Conservation (phyloP, 208 protist genomes). For the Crithidia bombi region DNA sequence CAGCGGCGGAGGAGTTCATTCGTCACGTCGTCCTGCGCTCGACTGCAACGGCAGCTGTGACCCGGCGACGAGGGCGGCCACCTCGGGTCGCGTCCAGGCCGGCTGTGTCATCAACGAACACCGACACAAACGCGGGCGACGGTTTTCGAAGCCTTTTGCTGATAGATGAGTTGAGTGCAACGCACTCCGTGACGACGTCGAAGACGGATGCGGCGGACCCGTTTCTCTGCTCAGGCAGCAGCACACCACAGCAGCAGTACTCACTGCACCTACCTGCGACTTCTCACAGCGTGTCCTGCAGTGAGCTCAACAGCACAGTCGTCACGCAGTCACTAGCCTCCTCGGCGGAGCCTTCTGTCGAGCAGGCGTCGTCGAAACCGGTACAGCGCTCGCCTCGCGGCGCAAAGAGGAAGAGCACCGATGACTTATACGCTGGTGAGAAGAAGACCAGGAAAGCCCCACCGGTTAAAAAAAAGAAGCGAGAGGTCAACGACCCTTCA, state of each 20-base stretch:
- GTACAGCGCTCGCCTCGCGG: background rate
- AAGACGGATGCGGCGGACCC: background rate
- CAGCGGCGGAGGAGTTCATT: conserved; percentile 36
- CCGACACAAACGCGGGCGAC: background rate
- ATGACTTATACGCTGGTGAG: background rate
- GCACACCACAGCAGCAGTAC: background rate
- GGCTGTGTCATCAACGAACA: background rate
- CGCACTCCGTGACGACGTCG: background rate
- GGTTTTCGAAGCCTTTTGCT: background rate
- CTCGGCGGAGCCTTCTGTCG: background rate
- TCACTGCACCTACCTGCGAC: background rate
- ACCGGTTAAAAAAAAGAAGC: background rate
- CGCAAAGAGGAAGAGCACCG: background rate
- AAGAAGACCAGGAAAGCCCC: background rate
- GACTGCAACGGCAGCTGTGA: conserved; percentile 23
- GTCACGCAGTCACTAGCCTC: conserved; percentile 14
- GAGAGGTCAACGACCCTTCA: no score
- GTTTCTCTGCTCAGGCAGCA: conserved; percentile 6
- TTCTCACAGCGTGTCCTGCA: background rate
- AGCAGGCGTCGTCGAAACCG: background rate
- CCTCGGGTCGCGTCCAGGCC: background rate
- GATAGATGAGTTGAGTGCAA: background rate
- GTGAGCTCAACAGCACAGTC: background rate
- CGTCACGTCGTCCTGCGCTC: conserved; percentile 42
- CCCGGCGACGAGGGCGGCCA: conserved; percentile 11